Conservation (phyloP, 116 monocot genomes). For the Iris pallida region DNA sequence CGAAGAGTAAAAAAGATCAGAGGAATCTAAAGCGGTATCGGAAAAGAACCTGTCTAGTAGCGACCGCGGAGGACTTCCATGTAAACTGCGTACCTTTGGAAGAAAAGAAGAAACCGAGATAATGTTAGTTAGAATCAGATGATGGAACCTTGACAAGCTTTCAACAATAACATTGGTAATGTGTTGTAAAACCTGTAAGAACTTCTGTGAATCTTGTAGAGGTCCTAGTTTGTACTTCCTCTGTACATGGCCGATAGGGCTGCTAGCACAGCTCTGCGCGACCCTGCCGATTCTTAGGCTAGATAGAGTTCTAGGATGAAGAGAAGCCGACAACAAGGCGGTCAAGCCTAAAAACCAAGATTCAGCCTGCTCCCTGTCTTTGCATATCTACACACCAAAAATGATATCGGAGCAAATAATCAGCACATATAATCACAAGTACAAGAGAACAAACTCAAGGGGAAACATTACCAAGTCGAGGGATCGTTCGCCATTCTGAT, state of each 20-base stretch:
- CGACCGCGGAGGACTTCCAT: conserved; percentile 41
- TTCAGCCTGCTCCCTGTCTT: conserved; percentile 75
- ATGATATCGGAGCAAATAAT: background rate
- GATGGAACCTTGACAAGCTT: background rate
- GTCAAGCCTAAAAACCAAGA: conserved; percentile 68
- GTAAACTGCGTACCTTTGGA: conserved; percentile 43
- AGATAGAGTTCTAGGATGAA: conserved; percentile 26
- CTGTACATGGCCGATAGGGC: conserved; percentile 37
- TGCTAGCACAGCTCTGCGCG: conserved; percentile 39
- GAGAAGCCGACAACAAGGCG: conserved; percentile 33
- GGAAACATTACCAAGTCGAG: conserved; percentile 64
- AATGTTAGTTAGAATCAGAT: background rate
- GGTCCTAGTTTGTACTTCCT: conserved; percentile 35
- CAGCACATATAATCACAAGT: background rate
- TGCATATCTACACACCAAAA: conserved; percentile 55
- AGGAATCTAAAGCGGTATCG: conserved; percentile 38
- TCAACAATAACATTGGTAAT: background rate
- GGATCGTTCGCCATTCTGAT: conserved; percentile 61
- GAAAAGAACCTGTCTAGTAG: conserved; percentile 29
- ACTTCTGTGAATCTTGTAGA: conserved; percentile 28
- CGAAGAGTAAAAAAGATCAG: conserved; percentile 36
- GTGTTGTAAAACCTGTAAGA: conserved; percentile 38
- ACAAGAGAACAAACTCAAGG: background rate
- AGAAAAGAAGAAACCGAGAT: conserved; percentile 1
- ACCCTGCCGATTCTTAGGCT: conserved; percentile 27